Base-by-base conservation (phyloP, 2,329 filamentous ascomycete genomes). In the Metarhizium humberi region DNA sequence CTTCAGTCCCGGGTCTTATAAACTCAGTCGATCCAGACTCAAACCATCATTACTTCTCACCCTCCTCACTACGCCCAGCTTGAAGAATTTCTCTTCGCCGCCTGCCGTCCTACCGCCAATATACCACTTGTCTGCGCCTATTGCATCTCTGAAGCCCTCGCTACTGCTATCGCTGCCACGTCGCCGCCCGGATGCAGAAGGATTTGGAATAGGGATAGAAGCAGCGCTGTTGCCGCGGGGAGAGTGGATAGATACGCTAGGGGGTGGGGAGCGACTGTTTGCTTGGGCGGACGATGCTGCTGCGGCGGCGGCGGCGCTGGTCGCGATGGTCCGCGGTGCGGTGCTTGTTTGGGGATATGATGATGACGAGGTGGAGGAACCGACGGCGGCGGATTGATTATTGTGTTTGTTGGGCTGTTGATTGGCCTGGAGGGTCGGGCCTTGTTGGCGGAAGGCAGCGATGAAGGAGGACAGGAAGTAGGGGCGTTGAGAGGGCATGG, bases 21-120 rank as follows among this genome's bases (percentile, higher is more conserved):
- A 75, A 65, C 87, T 91, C 69, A 92, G 69, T 55, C 86, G 79
- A 71, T 92, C 88, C 56, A 90, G 71, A 62, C 87, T 91, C 63
- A 91, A 69, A 46, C 87, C 78, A 66, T 91, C 88, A 54, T 86
- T 84, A 68, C 88, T 92, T 65, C 83, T 77, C 56, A 88, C 83
- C 55, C 87, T 75, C 67, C 84, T 81, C 51, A 92, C 83, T 60
- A 92, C 87, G 47, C 87, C 87, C 48, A 92, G 73, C 73, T 90
- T 90, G 70, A 91, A 92, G 72, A 90, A 91, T 64, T 82, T 81
- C 67, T 92, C 88, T 64, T 92, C 88, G n/a, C 88, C 88, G 1
- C 73, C 78, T 1, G 87, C 86, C 32, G 87, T 91, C 65, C 86
- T 75, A 6, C 88, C 88, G 25, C 88, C 88, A 54, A 92, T 88